These are phyloP conservation scores for Thelonectria blattea DNA, from an alignment of 2,329 filamentous ascomycete genomes.

Conservation along the genomic window DNA sequence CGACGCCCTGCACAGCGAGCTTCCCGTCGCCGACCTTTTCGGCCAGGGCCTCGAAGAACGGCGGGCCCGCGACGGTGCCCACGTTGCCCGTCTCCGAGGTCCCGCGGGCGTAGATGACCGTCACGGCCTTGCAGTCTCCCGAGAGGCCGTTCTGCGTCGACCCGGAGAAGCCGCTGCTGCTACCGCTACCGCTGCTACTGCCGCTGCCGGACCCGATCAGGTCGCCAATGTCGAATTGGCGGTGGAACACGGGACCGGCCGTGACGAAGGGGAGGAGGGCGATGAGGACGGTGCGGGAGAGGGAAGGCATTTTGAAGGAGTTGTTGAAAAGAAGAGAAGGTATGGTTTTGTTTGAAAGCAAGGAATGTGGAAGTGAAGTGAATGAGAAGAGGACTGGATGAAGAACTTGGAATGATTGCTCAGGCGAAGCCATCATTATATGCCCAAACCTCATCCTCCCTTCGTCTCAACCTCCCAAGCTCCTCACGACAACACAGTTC, in stretches of 20 bases:
- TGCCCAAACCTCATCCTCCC: neutral
- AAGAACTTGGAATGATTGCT: neutral
- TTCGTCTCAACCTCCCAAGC: neutral
- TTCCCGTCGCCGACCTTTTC: conserved; percentile 48
- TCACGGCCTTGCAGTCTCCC: conserved; percentile 45
- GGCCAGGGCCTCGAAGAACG: conserved; percentile 54
- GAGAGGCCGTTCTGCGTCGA: conserved; percentile 34
- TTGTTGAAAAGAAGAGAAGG: conserved; percentile 14
- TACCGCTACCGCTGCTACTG: neutral
- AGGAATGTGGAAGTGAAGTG: conserved; percentile 14
- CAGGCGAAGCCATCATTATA: conserved; percentile 7
- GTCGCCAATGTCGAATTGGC: conserved; percentile 16
- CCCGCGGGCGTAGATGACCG: conserved; percentile 63
- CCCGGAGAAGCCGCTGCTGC: conserved; percentile 15
- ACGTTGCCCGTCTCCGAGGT: conserved; percentile 60
- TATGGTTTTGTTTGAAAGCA: neutral
- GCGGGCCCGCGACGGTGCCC: conserved; percentile 55
- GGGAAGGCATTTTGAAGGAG: conserved; percentile 27
- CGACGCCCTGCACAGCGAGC: conserved; percentile 59
- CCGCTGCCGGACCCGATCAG: neutral
- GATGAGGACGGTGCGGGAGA: conserved; percentile 28
- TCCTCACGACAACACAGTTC: neutral
- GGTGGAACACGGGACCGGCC: conserved; percentile 30
- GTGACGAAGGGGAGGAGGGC: conserved; percentile 31
- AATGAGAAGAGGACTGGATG: conserved; percentile 13